Evolutionary conservation across 768 basidiomycete species (phyloP), one percentile per base, ranked within the genome.

Genomic region (Leccinellum albellum): DNA sequence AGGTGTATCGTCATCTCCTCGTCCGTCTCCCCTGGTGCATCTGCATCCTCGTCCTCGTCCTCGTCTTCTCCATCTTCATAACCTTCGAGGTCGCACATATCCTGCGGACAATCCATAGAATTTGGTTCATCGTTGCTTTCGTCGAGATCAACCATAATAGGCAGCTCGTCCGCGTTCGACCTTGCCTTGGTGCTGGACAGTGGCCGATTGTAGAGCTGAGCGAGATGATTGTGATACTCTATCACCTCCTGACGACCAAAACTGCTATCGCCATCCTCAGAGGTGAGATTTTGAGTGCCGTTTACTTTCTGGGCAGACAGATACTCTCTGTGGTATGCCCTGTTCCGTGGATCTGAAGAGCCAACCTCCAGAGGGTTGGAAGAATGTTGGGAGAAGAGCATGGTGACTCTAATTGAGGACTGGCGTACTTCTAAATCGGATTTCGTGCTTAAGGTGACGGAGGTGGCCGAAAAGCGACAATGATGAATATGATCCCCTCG

Each of bases 301-400:
- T 66, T 64, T 67, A 12, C 70, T 66, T 58, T 67, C 63, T 75
- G 71, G 14, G 73, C 75, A 51, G 72, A 66, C 52, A 73, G 40
- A 62, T 75, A 78, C 55, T 71, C 67, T 29, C 69, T 72, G 59
- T 73, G 74, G 63, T 81, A 82, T 23, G 74, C 66, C 45, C 69
- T 76, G 65, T 84, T 83, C 53, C 76, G 78, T 7, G 71, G 61
- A 63, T 88, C 85, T 32, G 83, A 85, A 12, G 87, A 85, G 37
- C 82, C 76, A 21, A 82, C 80, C 63, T 89, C 86, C 29, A 89
- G 79, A 3, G 88, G 87, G 63, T 89, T 89, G 46, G 87, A 88
- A 13, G 87, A 86, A 65, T 89, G 87, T 57, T 82, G 83, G 9
- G 87, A 88, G 58, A 89, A 74, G 17, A 74, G 66, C 26, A 71